A percentile compares a stretch with the other conserved stretches of the same genome.
Conservation (phyloP, 495 filamentous ascomycete genomes). For the Tetracladium marchalianum region DNA sequence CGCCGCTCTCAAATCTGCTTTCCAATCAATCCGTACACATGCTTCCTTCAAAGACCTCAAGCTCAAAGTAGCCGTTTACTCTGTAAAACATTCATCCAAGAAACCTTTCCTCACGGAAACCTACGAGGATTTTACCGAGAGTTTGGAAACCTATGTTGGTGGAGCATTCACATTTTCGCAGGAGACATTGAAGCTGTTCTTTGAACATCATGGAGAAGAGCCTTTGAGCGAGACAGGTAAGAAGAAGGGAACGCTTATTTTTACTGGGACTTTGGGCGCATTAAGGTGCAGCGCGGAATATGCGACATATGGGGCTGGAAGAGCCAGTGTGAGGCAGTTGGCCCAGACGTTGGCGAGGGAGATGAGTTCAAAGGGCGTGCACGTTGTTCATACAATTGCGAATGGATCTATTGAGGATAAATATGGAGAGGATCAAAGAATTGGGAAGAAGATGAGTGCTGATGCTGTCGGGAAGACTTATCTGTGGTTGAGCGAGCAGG, state of each 20-base stretch:
- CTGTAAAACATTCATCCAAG: conserved; percentile 33
- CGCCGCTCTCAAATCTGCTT: conserved; percentile 24
- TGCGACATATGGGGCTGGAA: conserved; percentile 34
- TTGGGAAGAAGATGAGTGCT: conserved; percentile 33
- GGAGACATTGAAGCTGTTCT: conserved; percentile 30
- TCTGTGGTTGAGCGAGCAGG: conserved; percentile 32
- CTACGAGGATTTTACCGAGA: conserved; percentile 30
- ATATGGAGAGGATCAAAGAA: conserved; percentile 28
- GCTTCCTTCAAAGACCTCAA: conserved; percentile 31
- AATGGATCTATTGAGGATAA: conserved; percentile 36
- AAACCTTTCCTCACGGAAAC: conserved; percentile 40
- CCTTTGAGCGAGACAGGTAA: conserved; percentile 23
- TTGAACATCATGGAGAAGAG: conserved; percentile 31
- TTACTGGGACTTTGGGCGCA: conserved; percentile 37
- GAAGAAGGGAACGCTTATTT: conserved; percentile 40
- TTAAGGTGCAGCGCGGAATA: conserved; percentile 33
- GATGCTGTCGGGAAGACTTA: conserved; percentile 38
- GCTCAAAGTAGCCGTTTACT: conserved; percentile 32
- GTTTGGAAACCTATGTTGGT: conserved; percentile 32
- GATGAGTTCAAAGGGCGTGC: conserved; percentile 33
- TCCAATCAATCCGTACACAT: conserved; percentile 31
- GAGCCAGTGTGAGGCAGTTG: conserved; percentile 31
- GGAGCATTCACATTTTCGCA: conserved; percentile 38
- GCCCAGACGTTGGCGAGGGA: conserved; percentile 37
- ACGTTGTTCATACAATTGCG: conserved; percentile 38